Evolutionary conservation across 495 filamentous ascomycete species (phyloP), one percentile per base, ranked within the genome.

Genomic region (Halenospora varia): DNA sequence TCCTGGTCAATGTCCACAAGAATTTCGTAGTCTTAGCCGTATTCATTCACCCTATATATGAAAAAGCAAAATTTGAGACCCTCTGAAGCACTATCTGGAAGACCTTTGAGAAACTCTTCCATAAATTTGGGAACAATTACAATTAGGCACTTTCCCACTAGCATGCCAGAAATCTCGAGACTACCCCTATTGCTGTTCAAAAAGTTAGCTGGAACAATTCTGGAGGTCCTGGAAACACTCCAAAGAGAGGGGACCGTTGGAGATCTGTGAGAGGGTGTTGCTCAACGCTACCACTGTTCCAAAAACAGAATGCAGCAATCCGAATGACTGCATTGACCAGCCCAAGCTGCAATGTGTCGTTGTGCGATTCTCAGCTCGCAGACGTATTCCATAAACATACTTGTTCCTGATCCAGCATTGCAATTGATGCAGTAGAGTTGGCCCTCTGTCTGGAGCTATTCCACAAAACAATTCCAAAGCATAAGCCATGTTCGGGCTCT

Each of bases 31-130:
- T 70, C 60, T 1, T 65, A 67, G 6, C 60, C 65, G 26, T 67
- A 71, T 48, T 74, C 72, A 35, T 74, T 70, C n/a, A 76, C 57
- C 1, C 67, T 71, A 50, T 74, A 71, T 15, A 73, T 64, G 29
- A 67, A 64, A n/a, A 69, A 50, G 50, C 53, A 62, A 51, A 66
- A 39, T 39, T 63, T 62, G 9, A 57, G 11, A 48, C 35, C 23
- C 71, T 66, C 63, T 73, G 76, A 60, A 78, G 73, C 56, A 71
- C 78, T 53, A 71, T 73, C 18, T 55, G 56, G n/a, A n/a, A n/a
- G n/a, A n/a, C n/a, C n/a, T n/a, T n/a, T n/a, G n/a, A n/a, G n/a
- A n/a, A n/a, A n/a, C n/a, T n/a, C n/a, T n/a, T n/a, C n/a, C n/a
- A n/a, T n/a, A n/a, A n/a, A n/a, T n/a, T n/a, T n/a, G n/a, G n/a